Evolutionary conservation across 163 green algal species (phyloP).

Genomic region (Prototheca stagnorum): DNA sequence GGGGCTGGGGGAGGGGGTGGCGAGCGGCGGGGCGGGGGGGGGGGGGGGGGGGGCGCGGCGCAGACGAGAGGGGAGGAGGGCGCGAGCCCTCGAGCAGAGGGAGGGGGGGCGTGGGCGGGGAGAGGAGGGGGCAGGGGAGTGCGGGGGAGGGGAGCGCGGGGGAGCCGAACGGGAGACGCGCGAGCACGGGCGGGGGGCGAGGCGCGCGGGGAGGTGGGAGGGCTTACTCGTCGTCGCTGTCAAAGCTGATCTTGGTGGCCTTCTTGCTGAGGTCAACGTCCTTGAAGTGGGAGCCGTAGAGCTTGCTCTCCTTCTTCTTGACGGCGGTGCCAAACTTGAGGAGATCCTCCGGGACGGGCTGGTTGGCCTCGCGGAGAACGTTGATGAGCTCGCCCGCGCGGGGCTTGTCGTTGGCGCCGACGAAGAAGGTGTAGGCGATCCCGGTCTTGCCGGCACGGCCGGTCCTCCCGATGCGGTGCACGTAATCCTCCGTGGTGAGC

Average conservation of each 20-base stretch:
- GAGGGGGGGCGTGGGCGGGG: too few species aligned
- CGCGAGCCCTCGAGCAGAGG: too few species aligned
- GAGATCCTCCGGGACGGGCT: constrained; percentile 69
- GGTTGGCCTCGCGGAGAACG: constrained; percentile 78
- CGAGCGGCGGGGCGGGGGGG: too few species aligned
- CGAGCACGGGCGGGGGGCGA: not conserved
- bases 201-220: not conserved
- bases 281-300: constrained; percentile 60
- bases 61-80: not conserved
- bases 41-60: too few species aligned
- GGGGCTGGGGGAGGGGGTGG: too few species aligned
- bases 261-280: constrained; percentile 74
- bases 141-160: too few species aligned
- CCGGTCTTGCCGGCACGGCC: constrained; percentile 79
- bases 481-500: constrained; percentile 94
- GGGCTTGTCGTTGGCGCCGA: constrained; percentile 51
- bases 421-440: constrained; percentile 79
- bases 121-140: too few species aligned
- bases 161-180: too few species aligned
- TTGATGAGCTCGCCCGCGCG: constrained; percentile 88
- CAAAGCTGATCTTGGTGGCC: constrained; percentile 80
- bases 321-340: constrained; percentile 87
- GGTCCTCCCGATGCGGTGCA: constrained; percentile 93
- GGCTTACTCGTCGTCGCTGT: constrained; percentile 26
- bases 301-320: constrained; percentile 89